Percentiles rank a stretch among this genome's conserved stretches.
These are phyloP conservation scores for Pouteria glomerata DNA, from an alignment of 148 eudicot genomes.

Conservation along the genomic window DNA sequence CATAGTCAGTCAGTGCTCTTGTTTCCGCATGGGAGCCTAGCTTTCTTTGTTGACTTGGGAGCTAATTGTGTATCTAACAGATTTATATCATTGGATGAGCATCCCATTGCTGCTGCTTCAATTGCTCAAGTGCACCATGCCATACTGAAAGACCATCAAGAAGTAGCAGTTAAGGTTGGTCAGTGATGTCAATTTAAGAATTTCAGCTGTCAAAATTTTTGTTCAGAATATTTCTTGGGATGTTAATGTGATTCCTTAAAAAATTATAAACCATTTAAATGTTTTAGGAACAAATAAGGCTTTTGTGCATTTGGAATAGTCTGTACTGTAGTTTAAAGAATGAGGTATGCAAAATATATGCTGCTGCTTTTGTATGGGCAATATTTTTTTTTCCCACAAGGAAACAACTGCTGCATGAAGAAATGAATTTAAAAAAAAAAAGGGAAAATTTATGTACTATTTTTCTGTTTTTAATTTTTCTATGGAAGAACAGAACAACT, in stretches of 20 bases:
- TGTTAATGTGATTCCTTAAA: not conserved
- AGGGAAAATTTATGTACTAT: not conserved
- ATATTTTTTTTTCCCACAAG: not conserved
- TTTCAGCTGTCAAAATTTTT: not conserved
- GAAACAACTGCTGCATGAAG: not conserved
- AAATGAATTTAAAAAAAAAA: too few species aligned
- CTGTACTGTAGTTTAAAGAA: too few species aligned
- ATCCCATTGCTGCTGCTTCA: slow-evolving; percentile 93
- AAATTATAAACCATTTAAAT: too few species aligned
- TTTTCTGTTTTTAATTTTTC: not conserved
- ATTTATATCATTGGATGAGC: slow-evolving; percentile 72
- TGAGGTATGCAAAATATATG: too few species aligned
- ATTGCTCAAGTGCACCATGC: slow-evolving; percentile 97
- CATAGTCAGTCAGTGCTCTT: not conserved
- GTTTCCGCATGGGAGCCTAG: not conserved
- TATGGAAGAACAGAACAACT: not conserved
- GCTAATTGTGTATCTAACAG: slow-evolving; percentile 33
- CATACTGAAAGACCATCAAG: slow-evolving; percentile 51
- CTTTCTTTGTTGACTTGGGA: slow-evolving; percentile 14
- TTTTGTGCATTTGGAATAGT: too few species aligned
- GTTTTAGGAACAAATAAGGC: too few species aligned
- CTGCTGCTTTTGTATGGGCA: not conserved
- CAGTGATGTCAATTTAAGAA: not conserved
- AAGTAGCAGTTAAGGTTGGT: slow-evolving; percentile 91
- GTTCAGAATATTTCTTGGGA: not conserved